Base-by-base conservation (phyloP, 345 rosid species). In the Citrus inodora region DNA sequence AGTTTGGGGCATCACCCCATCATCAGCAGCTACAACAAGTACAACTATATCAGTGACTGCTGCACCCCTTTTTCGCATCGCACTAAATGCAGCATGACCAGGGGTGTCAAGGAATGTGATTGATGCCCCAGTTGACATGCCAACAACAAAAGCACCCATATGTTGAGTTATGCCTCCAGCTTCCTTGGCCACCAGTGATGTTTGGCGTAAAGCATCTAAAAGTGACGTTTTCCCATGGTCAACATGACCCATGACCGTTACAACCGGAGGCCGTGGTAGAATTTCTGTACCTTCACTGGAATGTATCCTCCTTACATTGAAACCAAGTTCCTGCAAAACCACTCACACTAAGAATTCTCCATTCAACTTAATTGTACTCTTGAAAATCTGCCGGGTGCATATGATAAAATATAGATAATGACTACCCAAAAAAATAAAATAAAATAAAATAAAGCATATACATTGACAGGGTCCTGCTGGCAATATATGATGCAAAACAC, bases 161-260 rank as follows among this genome's bases (percentile, higher is more conserved):
- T 96, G 97, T 77, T 96, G 99, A 75, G 99, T 96, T 89, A 96
- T 96, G 82, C 98, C 99, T 37, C 98, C 98, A 28, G 99, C 98
- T 93, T 96, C 98, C 83, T 82, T 86, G 37, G 92, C 95, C 22
- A 97, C 98, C 51, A 94, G 93, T 17, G 98, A 90, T 48, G 98
- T 92, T 85, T 90, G 88, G 71, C 98, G 90, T 46, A 94, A 72
- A 51, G 99, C 93, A 85, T 96, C 98, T 51, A 96, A 81, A 82
- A 94, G 90, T 67, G 97, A 94, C 71, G 99, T 96, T 88, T 94
- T 96, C 14, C 98, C 98, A 76, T 96, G 99, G 85, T 94, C 98
- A 78, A 96, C 98, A 80, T 96, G 99, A 32, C 98, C 98, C 98
- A 94, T 92, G 77, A 94, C 97, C 1, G 98, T 94, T 70, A 94